Evolutionary conservation across 176 grass and related monocot genomes (phyloP), one percentile per base, ranked within the genome.

Genomic region (Hyparrhenia diplandra): DNA sequence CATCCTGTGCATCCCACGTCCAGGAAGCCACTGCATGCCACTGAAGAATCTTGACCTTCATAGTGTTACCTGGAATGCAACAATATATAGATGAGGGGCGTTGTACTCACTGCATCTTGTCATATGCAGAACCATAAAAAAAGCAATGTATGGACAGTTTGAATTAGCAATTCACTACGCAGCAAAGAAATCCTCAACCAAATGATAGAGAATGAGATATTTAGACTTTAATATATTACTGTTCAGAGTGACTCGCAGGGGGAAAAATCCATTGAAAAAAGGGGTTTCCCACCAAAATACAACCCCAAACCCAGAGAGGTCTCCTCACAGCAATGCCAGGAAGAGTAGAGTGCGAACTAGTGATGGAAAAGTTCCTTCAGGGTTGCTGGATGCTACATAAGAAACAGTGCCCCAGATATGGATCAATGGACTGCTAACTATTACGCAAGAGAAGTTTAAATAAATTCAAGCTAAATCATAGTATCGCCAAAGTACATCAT

Each of bases 21-120:
- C 94, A 97, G 28, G 88, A 90, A 73, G 90, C 94, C 60, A 97
- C 94, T 0, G 85, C 88, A 42, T 97, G 94, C 94, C 90, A 93
- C 67, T 93, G 86, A 64, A 97, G 69, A 84, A 97, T 93, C 76
- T 97, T 97, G 45, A 97, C 94, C 88, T 97, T 97, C 94, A 93
- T 88, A 16, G 6, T 58, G 62, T 25, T 64, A 84, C 72, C 83
- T 89, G 43, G 8, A 6, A 72, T 21, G 31, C 13, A 77, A 43
- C 13, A 64, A 13, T 1, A 29, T 63, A 73, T 88, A 93, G 73
- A 62, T 29, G 25, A 62, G 24, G 25, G 12, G 1, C 2, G 24
- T 61, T 61, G 4, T 61, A 61, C 10, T 27, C n/a, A 28, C 25
- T 62, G 59, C 24, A 62, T 0, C 3, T 61, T 62, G 59, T 14